Base-by-base conservation (phyloP, 345 rosid genomes). In the Iberis pinnata region DNA sequence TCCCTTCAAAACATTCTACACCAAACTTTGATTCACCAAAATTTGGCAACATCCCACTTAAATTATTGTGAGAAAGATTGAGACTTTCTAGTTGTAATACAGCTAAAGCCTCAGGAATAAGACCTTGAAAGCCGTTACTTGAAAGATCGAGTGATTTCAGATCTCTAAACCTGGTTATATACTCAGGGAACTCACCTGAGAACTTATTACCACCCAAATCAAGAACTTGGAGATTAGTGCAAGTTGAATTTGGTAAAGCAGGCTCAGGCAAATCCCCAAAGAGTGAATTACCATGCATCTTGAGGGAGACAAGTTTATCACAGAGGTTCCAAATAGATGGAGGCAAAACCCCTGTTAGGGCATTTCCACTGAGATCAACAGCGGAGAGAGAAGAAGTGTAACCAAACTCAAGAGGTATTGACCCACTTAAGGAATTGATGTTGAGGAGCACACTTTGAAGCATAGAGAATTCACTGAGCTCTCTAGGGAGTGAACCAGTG, bases 271-370 rank as follows among this genome's bases (percentile, higher is more conserved):
- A 63, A 29, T 51, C 33, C 68, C 96, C 96, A 14, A 76, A 71
- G 2, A 92, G 40, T 37, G 75, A 72, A 70, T 92, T 88, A 16
- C 79, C 84, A 58, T 77, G 93, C 68, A 88, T 40, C 68, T 73
- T 72, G 14, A 92, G 55, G 9, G 84, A 82, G 37, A 76, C 75
- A 35, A 92, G 86, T 49, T 68, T 68, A 43, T 88, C 96, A 67
- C 98, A 92, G 52, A 88, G 70, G 64, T 92, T 92, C 98, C 98
- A 92, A 13, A 88, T 58, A 3, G 96, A 92, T 16, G 98, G 95
- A 17, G 86, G 75, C 15, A 92, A 65, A 51, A n/a, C 77, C 29
- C 93, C 98, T 64, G 52, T 66, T 47, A 92, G 15, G 40, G 37
- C 18, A 68, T 92, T 92, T 11, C 57, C 62, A 49, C 93, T 73